Percentiles rank a stretch among this genome's conserved stretches.
Conservation (phyloP, 495 filamentous ascomycete species). For the Hypoxylon subgilvum region DNA sequence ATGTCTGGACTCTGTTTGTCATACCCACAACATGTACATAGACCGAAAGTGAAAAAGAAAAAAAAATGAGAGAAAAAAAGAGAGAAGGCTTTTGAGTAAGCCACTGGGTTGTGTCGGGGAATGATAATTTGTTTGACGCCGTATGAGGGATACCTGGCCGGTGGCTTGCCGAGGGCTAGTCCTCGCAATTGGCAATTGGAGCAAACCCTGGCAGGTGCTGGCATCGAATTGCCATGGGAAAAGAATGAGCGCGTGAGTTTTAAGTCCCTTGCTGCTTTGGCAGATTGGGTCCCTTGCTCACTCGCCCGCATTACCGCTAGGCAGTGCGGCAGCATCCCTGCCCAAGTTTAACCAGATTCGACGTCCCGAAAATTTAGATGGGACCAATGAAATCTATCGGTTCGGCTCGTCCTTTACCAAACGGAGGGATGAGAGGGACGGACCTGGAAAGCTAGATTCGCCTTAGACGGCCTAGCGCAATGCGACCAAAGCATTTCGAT, state of each 20-base stretch:
- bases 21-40: too few species aligned
- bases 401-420: conserved; percentile 36
- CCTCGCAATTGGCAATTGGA: too few species aligned
- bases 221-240: not conserved
- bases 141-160: too few species aligned
- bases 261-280: conserved; percentile 34
- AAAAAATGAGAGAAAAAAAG: not conserved
- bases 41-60: too few species aligned
- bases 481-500: conserved; percentile 24
- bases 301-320: conserved; percentile 37
- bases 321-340: conserved; percentile 22
- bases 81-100: too few species aligned
- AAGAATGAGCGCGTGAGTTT: conserved; percentile 25
- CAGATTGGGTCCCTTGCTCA: conserved; percentile 24
- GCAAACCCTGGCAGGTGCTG: not conserved
- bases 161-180: too few species aligned
- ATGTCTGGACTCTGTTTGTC: too few species aligned
- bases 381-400: conserved; percentile 36
- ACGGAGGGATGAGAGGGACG: conserved; percentile 32
- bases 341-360: conserved; percentile 37
- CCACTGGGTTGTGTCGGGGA: too few species aligned
- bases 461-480: conserved; percentile 27
- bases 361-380: conserved; percentile 30
- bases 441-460: conserved; percentile 28
- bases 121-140: too few species aligned